Base-by-base conservation (phyloP, 2,329 filamentous ascomycete genomes). In the Aspergillus latus region DNA sequence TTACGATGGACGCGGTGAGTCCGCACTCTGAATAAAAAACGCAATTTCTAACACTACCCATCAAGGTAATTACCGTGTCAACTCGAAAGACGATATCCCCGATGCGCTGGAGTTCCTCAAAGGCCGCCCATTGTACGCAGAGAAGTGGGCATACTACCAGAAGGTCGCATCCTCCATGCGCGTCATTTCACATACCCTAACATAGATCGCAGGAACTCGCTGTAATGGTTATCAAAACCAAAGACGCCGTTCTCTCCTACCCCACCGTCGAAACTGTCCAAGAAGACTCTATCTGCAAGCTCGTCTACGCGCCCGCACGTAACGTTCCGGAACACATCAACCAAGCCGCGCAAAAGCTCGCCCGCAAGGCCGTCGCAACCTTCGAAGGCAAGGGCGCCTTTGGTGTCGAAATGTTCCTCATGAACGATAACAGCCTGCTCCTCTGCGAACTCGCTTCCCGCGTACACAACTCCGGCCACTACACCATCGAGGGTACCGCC, bases 201-300 rank as follows among this genome's bases (percentile, higher is more conserved):
- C 46, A 15, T 26, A 15, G 10, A 9, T 21, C 54, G 11, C 62
- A 76, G 74, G 93, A 97, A 76, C 78, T 97, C 52, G 90, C 94
- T 4, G 92, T 96, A 63, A 96, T 97, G 86, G 93, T 97, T 7
- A 85, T 97, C 56, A 89, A 96, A 68, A 96, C 90, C 0, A 89
- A 92, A 68, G 86, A 95, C 62, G 75, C 77, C 4, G 80, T 84
- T 3, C 78, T 92, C 32, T 85, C 92, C 4, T 97, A 94, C 70
- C 92, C 94, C 0, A 88, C 88, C 0, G 92, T 97, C 1, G 94
- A 99, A 78, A 97, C 93, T 1, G 84, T 97, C 30, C 94, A 99
- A 66, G 90, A 97, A 74, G 90, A 97, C 73, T 94, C 87, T 68
- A 92, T 99, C 65, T 97, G 94, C 83, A 94, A 95, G 65, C 87